These are phyloP conservation scores for Trichomonas vaginalis DNA, from an alignment of 208 protist species.

Conservation along the genomic window DNA sequence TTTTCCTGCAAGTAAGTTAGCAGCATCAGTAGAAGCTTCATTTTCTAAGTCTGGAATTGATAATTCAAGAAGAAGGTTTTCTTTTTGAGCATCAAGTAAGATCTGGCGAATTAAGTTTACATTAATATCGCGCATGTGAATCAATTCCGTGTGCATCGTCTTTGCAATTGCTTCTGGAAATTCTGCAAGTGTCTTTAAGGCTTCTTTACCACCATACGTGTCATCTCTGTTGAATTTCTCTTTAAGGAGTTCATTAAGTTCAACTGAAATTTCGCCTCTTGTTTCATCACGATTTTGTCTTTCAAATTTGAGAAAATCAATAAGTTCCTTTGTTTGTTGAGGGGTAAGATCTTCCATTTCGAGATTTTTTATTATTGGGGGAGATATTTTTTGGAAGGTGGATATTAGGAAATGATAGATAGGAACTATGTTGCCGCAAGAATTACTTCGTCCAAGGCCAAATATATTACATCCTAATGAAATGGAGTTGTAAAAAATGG, in stretches of 20 bases:
- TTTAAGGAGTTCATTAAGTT: neutral
- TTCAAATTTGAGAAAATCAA: neutral
- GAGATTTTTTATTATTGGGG: no score
- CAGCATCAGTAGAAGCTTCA: neutral
- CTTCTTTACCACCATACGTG: neutral
- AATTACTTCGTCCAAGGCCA: no score
- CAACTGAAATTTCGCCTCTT: neutral
- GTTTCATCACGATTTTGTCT: neutral
- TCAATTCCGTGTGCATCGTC: neutral
- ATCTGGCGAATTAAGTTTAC: neutral
- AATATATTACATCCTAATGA: no score
- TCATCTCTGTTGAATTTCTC: neutral
- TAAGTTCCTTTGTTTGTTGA: neutral
- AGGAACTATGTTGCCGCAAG: no score
- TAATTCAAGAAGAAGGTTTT: neutral
- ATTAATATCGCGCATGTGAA: neutral
- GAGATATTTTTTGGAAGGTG: no score
- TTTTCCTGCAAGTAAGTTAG: neutral
- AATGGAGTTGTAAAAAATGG: no score
- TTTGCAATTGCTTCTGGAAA: neutral
- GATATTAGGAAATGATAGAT: no score
- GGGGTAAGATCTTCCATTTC: neutral
- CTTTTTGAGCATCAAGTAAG: neutral
- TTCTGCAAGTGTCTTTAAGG: neutral
- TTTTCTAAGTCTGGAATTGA: neutral